Evolutionary conservation across 352 stramenopile genomes (phyloP), one percentile per base, ranked within the genome.

Genomic region (Globisporangium solare): DNA sequence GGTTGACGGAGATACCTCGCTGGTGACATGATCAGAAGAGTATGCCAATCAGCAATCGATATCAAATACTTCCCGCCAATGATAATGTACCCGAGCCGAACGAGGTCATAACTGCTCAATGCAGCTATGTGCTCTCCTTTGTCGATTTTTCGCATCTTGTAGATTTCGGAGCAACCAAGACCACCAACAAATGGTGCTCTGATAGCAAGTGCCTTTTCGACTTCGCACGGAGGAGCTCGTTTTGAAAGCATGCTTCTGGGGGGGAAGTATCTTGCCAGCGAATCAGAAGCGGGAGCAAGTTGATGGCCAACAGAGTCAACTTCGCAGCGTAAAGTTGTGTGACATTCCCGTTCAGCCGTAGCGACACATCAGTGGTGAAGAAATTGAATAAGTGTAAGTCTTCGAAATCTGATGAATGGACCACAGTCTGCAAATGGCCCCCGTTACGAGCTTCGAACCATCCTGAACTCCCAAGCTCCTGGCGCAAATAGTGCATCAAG

Each of bases 11-110:
- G n/a, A n/a, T 62, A 56, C 12, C 65, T 52, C 18, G 27, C 47
- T 6, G 58, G 51, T 15, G 67, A 60, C 13, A 71, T 14, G 13
- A 76, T 11, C 49, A 74, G 40, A 6, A 64, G 50, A 13, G 50
- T 58, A 41, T 68, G 58, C 62, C 62, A 65, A 39, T 65, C 62
- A 13, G 51, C 20, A 22, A 68, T 68, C 17, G 50, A 39, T n/a
- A 68, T 24, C 32, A 64, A 14, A 18, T 50, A 60, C 31, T 60
- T 42, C 2, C 51, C 58, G 6, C 58, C 52, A n/a, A 64, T 21
- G 22, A 64, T 43, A 41, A 64, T 17, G 45, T 64, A 64, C 18
- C 58, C 58, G 15, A 64, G 51, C 0, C 58, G 58, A 45, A 64
- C 51, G 32, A 64, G 20, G 20, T 64, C 58, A 43, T 60, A 64